A percentile compares a stretch with the other conserved stretches of the same genome.
Evolutionary conservation across 2,329 filamentous ascomycete species (phyloP).

Genomic region (Aspergillus jensenii): DNA sequence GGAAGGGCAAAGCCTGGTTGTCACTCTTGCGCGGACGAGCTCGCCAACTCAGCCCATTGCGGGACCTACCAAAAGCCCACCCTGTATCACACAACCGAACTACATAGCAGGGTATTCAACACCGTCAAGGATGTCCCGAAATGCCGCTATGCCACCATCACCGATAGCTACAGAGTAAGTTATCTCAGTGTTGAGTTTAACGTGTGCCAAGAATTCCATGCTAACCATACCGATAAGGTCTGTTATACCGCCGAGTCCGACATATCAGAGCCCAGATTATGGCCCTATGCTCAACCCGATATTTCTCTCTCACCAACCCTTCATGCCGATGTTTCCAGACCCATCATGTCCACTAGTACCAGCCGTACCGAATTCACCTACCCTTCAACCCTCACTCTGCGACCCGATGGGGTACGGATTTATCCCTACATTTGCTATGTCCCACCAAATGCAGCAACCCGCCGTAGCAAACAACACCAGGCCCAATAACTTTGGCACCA

Average conservation of each 20-base stretch:
- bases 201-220: not conserved
- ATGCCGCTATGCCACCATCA: constrained; percentile 32
- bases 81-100: constrained; percentile 25
- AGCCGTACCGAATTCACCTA: constrained; percentile 29
- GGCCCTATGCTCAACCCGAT: constrained; percentile 24
- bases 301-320: constrained; percentile 23
- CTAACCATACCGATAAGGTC: constrained; percentile 18
- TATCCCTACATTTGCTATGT: constrained; percentile 29
- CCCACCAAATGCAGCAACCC: constrained; percentile 15
- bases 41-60: constrained; percentile 43
- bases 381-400: constrained; percentile 28
- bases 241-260: constrained; percentile 20
- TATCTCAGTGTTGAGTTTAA: not conserved
- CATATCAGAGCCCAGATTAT: constrained; percentile 29
- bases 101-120: constrained; percentile 35
- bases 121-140: constrained; percentile 29
- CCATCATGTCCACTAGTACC: constrained; percentile 21
- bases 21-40: constrained; percentile 42
- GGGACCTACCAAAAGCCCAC: constrained; percentile 41
- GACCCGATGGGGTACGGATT: constrained; percentile 28
- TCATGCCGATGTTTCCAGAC: constrained; percentile 30
- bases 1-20: constrained; percentile 44
- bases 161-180: constrained; percentile 40
- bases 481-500: not conserved
- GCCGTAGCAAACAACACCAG: constrained; percentile 7